Percentiles rank a stretch among this genome's conserved stretches.
Evolutionary conservation across 495 filamentous ascomycete species (phyloP).

Genomic region (Podospora didyma): DNA sequence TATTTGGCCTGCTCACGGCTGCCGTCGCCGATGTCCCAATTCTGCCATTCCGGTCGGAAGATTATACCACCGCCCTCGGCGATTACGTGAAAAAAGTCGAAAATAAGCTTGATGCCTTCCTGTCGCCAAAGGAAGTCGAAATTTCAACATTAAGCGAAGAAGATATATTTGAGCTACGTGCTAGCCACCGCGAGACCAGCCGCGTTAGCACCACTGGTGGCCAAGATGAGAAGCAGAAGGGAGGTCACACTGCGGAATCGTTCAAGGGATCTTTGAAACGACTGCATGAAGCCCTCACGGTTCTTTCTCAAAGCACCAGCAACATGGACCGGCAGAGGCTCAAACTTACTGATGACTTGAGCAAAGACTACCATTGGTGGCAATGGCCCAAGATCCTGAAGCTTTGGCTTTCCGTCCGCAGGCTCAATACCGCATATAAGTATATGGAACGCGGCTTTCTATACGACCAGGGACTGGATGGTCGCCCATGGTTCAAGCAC

Average conservation of each 20-base stretch:
- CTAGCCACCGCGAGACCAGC: slow-evolving; percentile 46
- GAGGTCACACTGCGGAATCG: slow-evolving; percentile 42
- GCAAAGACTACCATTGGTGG: slow-evolving; percentile 76
- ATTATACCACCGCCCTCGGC: slow-evolving; percentile 65
- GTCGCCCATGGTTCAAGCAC: slow-evolving; percentile 90
- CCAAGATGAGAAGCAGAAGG: slow-evolving; percentile 41
- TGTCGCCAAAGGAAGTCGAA: slow-evolving; percentile 11
- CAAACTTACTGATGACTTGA: slow-evolving; percentile 60
- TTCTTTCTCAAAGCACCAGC: slow-evolving; percentile 53
- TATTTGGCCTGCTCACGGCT: slow-evolving; percentile 73
- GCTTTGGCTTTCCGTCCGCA: slow-evolving; percentile 59
- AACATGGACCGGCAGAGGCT: slow-evolving; percentile 58
- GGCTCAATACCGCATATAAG: slow-evolving; percentile 67
- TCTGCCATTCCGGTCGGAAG: slow-evolving; percentile 69
- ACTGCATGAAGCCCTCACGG: slow-evolving; percentile 45
- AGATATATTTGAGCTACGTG: slow-evolving; percentile 48
- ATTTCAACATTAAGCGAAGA: slow-evolving; percentile 31
- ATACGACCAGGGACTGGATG: slow-evolving; percentile 74
- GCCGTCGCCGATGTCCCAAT: slow-evolving; percentile 77
- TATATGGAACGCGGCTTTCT: slow-evolving; percentile 78
- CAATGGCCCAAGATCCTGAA: slow-evolving; percentile 64
- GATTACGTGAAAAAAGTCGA: slow-evolving; percentile 66
- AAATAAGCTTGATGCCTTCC: slow-evolving; percentile 46
- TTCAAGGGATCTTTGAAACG: slow-evolving; percentile 44
- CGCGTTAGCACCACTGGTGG: slow-evolving; percentile 16